These are phyloP conservation scores for Phytopythium sindhum DNA, from an alignment of 352 stramenopile genomes.

Conservation along the genomic window DNA sequence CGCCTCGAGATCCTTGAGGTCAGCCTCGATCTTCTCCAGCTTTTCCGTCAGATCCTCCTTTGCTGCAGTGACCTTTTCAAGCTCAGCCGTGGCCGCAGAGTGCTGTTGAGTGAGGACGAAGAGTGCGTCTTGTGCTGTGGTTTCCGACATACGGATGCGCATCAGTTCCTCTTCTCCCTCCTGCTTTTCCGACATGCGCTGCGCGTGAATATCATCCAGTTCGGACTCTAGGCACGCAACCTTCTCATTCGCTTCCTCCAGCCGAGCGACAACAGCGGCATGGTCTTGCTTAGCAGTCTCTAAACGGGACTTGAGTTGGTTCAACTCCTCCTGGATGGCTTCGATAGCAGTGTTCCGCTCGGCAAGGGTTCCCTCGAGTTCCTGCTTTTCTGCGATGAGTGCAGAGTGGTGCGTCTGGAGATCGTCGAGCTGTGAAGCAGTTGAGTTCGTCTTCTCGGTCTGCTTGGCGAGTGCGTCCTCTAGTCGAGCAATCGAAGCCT, in stretches of 20 bases:
- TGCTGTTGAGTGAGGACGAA: constrained; percentile 10
- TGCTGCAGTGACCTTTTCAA: constrained; percentile 2
- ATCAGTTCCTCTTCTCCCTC: constrained; percentile 9
- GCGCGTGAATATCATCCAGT: constrained; percentile 13
- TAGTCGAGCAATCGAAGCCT: background rate
- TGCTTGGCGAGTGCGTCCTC: background rate
- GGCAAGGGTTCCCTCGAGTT: background rate
- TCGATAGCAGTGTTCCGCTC: background rate
- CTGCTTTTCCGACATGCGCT: constrained; percentile 9
- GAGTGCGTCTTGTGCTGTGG: constrained; percentile 7
- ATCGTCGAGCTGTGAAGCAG: background rate
- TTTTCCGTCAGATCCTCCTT: background rate
- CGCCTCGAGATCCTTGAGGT: constrained; percentile 11
- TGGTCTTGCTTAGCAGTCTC: background rate
- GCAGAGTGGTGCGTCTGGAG: background rate
- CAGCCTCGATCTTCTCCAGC: constrained; percentile 8
- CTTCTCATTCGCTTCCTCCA: constrained; percentile 4
- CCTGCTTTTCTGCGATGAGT: background rate
- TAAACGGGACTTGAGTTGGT: background rate
- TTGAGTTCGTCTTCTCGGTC: background rate
- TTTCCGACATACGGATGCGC: constrained; percentile 11
- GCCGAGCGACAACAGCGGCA: background rate
- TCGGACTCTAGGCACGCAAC: constrained; percentile 9
- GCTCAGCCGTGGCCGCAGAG: background rate
- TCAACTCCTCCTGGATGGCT: background rate